Percentiles rank a stretch among this genome's conserved stretches.
Conservation (phyloP, 2,329 filamentous ascomycete species). For the Stagonosporopsis tanaceti region DNA sequence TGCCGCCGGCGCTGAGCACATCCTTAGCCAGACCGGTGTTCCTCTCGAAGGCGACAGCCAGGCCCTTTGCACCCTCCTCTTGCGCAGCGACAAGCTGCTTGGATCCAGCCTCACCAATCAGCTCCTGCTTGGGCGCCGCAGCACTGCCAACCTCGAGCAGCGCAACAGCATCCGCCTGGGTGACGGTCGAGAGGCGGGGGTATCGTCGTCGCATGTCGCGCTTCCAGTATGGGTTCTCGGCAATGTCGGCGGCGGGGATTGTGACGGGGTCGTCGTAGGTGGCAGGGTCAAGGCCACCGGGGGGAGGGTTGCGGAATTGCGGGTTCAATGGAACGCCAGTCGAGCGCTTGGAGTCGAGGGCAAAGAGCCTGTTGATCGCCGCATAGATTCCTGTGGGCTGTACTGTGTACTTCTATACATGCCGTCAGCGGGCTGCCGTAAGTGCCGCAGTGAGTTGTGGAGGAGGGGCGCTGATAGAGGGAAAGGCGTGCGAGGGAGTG, state of each 20-base stretch:
- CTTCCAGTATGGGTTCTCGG: slow-evolving; percentile 96
- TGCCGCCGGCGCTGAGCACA: slow-evolving; percentile 76
- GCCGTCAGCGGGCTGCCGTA: slow-evolving; percentile 2
- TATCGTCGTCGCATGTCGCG: slow-evolving; percentile 86
- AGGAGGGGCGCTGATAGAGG: slow-evolving; percentile 19
- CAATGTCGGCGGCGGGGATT: slow-evolving; percentile 82
- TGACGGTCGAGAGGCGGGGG: slow-evolving; percentile 79
- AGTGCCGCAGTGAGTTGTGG: neutral
- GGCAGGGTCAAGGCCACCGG: slow-evolving; percentile 73
- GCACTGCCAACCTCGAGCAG: slow-evolving; percentile 86
- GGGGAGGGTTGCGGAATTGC: slow-evolving; percentile 87
- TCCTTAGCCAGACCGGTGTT: slow-evolving; percentile 61
- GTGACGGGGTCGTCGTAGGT: slow-evolving; percentile 84
- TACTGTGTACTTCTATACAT: slow-evolving; percentile 87
- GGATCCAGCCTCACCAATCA: slow-evolving; percentile 75
- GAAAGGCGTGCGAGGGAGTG: slow-evolving; percentile 2
- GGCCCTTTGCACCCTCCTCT: slow-evolving; percentile 73
- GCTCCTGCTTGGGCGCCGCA: slow-evolving; percentile 79
- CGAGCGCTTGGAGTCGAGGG: slow-evolving; percentile 87
- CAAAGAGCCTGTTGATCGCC: slow-evolving; percentile 75
- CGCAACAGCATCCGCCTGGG: slow-evolving; percentile 83
- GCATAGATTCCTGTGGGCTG: slow-evolving; percentile 92
- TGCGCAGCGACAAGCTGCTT: slow-evolving; percentile 79
- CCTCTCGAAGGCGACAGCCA: slow-evolving; percentile 78
- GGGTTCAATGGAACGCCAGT: slow-evolving; percentile 93